phyloP scores from a whole-genome alignment of 2,329 filamentous ascomycete species.

The Fusarium neocosmosporiellum region DNA sequence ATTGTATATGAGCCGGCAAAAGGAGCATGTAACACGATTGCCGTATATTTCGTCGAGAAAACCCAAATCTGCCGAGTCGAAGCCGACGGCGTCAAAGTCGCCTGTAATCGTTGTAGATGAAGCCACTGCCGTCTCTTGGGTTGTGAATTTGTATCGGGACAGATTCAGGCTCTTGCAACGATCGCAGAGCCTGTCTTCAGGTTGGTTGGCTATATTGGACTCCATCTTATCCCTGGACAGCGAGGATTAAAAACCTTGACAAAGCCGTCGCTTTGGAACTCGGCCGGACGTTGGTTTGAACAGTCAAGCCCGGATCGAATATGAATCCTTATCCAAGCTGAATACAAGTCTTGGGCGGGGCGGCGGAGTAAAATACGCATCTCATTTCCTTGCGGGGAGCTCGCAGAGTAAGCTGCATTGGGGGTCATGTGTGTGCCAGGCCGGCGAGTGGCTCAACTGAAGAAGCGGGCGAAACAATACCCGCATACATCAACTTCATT shows the following conservation, averaged over 20 bases:
- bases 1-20: not conserved
- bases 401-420: not conserved
- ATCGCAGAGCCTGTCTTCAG: not conserved
- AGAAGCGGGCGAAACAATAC: not conserved
- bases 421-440: not conserved
- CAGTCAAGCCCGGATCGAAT: not conserved
- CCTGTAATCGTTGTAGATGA: not conserved
- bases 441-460: not conserved
- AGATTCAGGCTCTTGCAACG: not conserved
- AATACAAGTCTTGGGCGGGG: not conserved
- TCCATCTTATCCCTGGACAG: not conserved
- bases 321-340: not conserved
- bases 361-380: not conserved
- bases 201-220: not conserved
- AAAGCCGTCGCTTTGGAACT: fast-evolving
- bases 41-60: not conserved
- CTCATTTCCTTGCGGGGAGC: not conserved
- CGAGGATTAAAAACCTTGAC: not conserved
- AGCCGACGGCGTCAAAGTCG: not conserved
- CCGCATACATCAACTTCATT: not conserved
- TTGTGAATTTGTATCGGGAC: not conserved
- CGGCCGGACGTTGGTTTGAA: not conserved
- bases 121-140: not conserved
- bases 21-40: not conserved
- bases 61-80: not conserved